Base-by-base conservation (phyloP, 768 basidiomycete genomes). In the Termitomyces sp. region DNA sequence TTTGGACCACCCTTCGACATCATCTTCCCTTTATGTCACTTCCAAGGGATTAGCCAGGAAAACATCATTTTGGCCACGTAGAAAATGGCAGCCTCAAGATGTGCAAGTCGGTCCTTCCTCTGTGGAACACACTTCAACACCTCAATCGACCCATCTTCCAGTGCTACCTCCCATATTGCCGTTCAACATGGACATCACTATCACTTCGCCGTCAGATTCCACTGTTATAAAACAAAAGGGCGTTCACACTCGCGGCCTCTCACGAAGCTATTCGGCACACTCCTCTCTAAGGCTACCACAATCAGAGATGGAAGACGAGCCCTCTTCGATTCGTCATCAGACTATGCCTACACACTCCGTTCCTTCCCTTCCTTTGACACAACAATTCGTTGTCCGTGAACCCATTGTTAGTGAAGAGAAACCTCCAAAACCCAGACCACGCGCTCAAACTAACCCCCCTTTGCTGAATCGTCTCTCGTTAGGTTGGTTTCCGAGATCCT, bases 391-490 rank as follows among this genome's bases (percentile, higher is more conserved):
- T 42, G 38, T 54, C 47, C 44, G 57, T 53, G 26, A 28, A 41
- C 30, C 26, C 47, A 35, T 40, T 26, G 48, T 41, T 19, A 12
- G 33, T 56, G 59, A 61, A 56, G 54, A 58, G n/a, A 51, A 61
- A 57, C 30, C 56, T 21, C 63, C 67, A 52, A 60, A 56, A 46
- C 65, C 67, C 55, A 64, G 71, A 56, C 69, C 69, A 21, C 75
- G 77, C n/a, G 72, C 71, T 19, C 73, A 81, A 35, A 87, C 87
- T 21, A 89, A 86, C 59, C 85, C 89, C 3, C 85, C 87, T 19
- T 70, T 89, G 51, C 67, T 90, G 40, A 85, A 85, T 66, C 83
- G 89, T 43, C 69, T 89, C 60, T 90, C 87, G 9, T 70, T 87
- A 59, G 85, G 82, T 62, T 69, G 87, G 40, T 84, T 89, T 56